phyloP scores from a whole-genome alignment of 352 stramenopile genomes.

The Labyrinthula sp. region DNA sequence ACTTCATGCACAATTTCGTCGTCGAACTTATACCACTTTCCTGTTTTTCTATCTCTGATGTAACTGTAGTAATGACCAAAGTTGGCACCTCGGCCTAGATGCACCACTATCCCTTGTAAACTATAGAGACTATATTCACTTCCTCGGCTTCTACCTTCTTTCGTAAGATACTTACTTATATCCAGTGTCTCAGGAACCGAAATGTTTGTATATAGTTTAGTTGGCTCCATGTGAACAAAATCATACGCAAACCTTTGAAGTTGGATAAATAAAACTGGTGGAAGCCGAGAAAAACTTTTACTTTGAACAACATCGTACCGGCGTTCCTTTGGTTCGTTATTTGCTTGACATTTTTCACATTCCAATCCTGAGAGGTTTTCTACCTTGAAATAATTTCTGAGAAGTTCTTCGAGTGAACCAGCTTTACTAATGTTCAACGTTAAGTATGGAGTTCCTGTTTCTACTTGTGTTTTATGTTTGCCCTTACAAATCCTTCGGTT shows the following conservation, averaged over 20 bases:
- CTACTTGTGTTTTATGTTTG: constrained; percentile 28
- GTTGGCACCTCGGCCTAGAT: constrained; percentile 56
- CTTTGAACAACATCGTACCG: constrained; percentile 64
- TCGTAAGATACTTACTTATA: constrained; percentile 96
- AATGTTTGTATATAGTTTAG: constrained; percentile 94
- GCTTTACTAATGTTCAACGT: constrained; percentile 52
- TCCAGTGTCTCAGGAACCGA: constrained; percentile 90
- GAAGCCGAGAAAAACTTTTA: constrained; percentile 41
- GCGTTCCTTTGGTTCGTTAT: constrained; percentile 85
- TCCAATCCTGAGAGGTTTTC: constrained; percentile 96
- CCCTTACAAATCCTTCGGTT: constrained; percentile 21
- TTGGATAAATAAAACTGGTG: constrained; percentile 88
- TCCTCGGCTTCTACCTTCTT: too few species aligned
- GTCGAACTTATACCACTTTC: constrained; percentile 69
- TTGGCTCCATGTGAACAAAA: constrained; percentile 95
- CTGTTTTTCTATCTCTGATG: constrained; percentile 30
- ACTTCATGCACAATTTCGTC: constrained; percentile 69
- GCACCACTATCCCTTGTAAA: constrained; percentile 60
- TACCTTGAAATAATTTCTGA: constrained; percentile 83
- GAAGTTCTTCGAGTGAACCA: constrained; percentile 64
- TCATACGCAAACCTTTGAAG: constrained; percentile 98
- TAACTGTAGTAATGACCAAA: constrained; percentile 58
- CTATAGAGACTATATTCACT: too few species aligned
- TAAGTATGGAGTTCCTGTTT: constrained; percentile 25
- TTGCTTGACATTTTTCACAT: constrained; percentile 77